Evolutionary conservation across 441 rosid genomes (phyloP), one percentile per base, ranked within the genome.

Genomic region (Manihot esculenta): DNA sequence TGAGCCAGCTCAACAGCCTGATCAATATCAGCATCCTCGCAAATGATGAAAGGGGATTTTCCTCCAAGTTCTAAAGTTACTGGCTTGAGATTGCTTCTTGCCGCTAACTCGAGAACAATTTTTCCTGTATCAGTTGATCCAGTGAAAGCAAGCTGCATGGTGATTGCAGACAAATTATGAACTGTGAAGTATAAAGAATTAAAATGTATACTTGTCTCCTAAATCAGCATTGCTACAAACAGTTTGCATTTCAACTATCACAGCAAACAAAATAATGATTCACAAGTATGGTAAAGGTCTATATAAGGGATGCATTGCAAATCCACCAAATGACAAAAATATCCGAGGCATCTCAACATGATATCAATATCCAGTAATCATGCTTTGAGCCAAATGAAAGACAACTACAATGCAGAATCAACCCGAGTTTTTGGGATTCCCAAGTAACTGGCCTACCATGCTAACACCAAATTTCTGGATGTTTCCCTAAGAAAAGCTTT

Each of bases 1-100:
- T 92, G 97, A 42, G 97, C 94, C 30, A 74, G 87, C 83, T 92
- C 96, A 38, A 90, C 97, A 63, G 96, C 94, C 68, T 86, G 67
- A 71, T 92, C 85, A 2, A 92, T 17, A 64, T 92, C 89, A 62
- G 97, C 96, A 81, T 92, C 97, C 69, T 88, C 94, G 0, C 87
- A 92, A 35, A 92, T 81, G 9, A 92, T 87, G 77, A 92, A 87
- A 14, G 97, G 96, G 10, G 97, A 92, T 76, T 92, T 92, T 61
- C 97, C 97, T 66, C 97, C 97, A 54, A 92, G 97, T 78, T 92
- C 96, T 26, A 92, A 71, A 14, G 94, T 92, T 45, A 88, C 96
- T 6, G 96, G 86, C 78, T 92, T 92, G 45, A 92, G 94, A 76
- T 92, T 92, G 88, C 96, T 90, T 74, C 75, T 87, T 35, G 97